Conservation (phyloP, 2,329 filamentous ascomycete species). For the Lecanosticta acicola region DNA sequence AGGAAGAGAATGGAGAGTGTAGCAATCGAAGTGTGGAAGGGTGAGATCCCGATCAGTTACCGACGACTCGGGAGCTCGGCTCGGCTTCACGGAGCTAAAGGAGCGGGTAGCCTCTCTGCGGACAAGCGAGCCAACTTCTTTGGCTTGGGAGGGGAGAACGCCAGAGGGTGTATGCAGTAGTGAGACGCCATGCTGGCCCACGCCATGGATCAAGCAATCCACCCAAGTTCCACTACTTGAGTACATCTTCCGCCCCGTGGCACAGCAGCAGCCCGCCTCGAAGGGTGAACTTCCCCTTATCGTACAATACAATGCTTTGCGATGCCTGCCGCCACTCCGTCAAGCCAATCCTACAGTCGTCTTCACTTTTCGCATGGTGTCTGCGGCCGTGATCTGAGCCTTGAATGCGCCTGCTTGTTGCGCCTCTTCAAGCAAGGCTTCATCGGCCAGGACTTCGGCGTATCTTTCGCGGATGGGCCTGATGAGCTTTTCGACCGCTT, state of each 20-base stretch:
- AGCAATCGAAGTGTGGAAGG: too few species aligned
- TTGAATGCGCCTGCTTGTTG: conserved; percentile 51
- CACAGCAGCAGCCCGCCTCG: too few species aligned
- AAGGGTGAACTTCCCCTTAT: background rate
- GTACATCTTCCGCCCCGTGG: background rate
- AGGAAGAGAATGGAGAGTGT: too few species aligned
- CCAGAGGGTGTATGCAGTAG: conserved; percentile 1
- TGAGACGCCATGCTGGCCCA: background rate
- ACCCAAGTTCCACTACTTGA: background rate
- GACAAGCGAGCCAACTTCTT: background rate
- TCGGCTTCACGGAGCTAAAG: background rate
- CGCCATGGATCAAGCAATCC: background rate
- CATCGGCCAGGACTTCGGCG: conserved; percentile 46
- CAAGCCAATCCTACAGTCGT: conserved; percentile 38
- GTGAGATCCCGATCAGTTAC: background rate
- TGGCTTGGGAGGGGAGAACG: background rate
- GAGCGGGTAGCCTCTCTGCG: too few species aligned
- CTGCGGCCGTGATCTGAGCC: conserved; percentile 56
- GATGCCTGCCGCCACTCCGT: conserved; percentile 5
- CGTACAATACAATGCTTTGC: background rate
- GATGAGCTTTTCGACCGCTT: conserved; percentile 52
- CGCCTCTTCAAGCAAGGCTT: conserved; percentile 52
- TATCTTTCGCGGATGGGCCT: conserved; percentile 54
- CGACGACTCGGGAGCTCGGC: background rate
- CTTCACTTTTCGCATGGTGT: conserved; percentile 44